These are phyloP conservation scores for Fusarium devonianum DNA, from an alignment of 2,329 filamentous ascomycete species.

Conservation along the genomic window DNA sequence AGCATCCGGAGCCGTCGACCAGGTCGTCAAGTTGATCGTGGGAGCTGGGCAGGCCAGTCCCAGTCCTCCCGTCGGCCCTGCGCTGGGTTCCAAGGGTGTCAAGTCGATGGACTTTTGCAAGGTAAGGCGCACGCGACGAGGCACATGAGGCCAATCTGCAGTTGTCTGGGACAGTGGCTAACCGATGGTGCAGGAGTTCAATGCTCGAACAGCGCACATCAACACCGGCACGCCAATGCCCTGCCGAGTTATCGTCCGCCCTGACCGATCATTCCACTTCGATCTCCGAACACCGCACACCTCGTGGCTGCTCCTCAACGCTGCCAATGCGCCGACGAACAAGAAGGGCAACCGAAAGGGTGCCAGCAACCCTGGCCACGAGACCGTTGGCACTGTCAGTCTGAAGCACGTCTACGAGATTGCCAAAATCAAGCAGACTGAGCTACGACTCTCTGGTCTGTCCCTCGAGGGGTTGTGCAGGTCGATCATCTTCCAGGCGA, in stretches of 20 bases:
- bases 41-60: slow-evolving; percentile 94
- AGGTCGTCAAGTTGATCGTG: slow-evolving; percentile 96
- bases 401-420: slow-evolving; percentile 98
- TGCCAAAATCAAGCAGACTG: slow-evolving; percentile 90
- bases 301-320: slow-evolving; percentile 84
- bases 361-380: slow-evolving; percentile 75
- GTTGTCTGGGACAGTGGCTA: slow-evolving; percentile 21
- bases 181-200: slow-evolving; percentile 78
- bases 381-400: slow-evolving; percentile 83
- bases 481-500: slow-evolving; percentile 77
- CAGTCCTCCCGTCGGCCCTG: slow-evolving; percentile 94
- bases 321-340: slow-evolving; percentile 74
- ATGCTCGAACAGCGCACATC: slow-evolving; percentile 89
- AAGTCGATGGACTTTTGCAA: slow-evolving; percentile 99
- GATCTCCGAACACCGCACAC: slow-evolving; percentile 95
- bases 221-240: slow-evolving; percentile 84
- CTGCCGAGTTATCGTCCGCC: slow-evolving; percentile 87
- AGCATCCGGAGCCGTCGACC: slow-evolving; percentile 58
- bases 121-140: slow-evolving; percentile 57
- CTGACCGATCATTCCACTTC: slow-evolving; percentile 92
- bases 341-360: slow-evolving; percentile 83
- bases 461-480: slow-evolving; percentile 75
- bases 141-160: background rate
- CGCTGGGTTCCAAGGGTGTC: slow-evolving; percentile 94
- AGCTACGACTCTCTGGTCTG: slow-evolving; percentile 75